Base-by-base conservation (phyloP, 441 rosid genomes). In the Metrosideros polymorpha region DNA sequence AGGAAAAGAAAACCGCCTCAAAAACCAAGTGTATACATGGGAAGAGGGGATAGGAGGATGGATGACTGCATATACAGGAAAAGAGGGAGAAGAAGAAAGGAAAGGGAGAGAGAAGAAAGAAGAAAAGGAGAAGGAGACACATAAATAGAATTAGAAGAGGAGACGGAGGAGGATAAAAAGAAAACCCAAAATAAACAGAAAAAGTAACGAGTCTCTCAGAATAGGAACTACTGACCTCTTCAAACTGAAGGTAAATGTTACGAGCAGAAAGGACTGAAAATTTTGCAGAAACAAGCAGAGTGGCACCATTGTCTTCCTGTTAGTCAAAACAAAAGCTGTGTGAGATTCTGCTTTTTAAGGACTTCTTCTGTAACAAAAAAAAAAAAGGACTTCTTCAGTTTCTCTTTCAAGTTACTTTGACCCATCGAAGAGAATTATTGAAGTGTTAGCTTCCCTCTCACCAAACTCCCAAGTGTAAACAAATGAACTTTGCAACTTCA, bases 251-350 rank as follows among this genome's bases (percentile, higher is more conserved):
- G 90, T 94, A 94, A 88, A 97, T 91, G 92, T 94, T 97, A 25
- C 98, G 94, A 63, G 84, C 88, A 54, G 99, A 94, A 89, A 96
- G 93, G 66, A 93, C 90, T 56, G 93, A 92, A 88, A 97, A 96
- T 85, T 94, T 96, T 17, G 99, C 99, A 84, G 98, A 92, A 88
- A 97, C 99, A 86, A 96, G 96, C 87, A 95, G 94, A 87, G 99
- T 95, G 61, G 95, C 99, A 86, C 99, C 99, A 84, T 93, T 96
- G 89, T 95, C 95, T 32, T 96, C 97, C 99, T 97, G 93, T 75
- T 85, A 88, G 88, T 85, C 82, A 89, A 71, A 75, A 22, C 79
- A 66, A 66, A 86, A 54, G 86, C 63, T 84, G 85, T 83, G 87
- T 66, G 47, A 66, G 79, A 35, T 19, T 66, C 47, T 19, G 27